phyloP scores from a whole-genome alignment of 768 basidiomycete species.

The Gymnopilus junonius region DNA sequence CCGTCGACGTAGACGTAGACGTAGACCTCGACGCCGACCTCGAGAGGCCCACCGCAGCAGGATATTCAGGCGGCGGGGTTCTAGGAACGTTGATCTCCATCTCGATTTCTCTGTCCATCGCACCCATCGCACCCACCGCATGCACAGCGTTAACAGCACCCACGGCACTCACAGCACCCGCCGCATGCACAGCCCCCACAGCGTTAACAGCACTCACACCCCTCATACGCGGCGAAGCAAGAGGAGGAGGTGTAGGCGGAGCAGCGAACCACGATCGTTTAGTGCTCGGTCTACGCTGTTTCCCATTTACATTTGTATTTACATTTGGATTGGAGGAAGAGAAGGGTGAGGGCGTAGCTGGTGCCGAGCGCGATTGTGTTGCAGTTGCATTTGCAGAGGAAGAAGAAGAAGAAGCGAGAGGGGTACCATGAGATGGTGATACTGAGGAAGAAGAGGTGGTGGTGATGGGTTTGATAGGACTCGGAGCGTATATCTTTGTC shows the following conservation, averaged over 20 bases:
- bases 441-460: neutral
- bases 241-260: conserved; percentile 5
- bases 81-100: neutral
- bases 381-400: too few species aligned
- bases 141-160: too few species aligned
- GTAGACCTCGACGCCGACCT: neutral
- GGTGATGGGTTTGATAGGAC: neutral
- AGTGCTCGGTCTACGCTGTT: neutral
- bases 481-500: neutral
- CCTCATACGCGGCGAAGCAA: neutral
- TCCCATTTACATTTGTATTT: too few species aligned
- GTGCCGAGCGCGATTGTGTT: neutral
- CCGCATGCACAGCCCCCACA: too few species aligned
- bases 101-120: too few species aligned
- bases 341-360: neutral
- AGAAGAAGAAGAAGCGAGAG: neutral
- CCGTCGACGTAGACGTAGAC: too few species aligned
- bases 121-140: too few species aligned
- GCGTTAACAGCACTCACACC: too few species aligned
- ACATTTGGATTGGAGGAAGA: too few species aligned
- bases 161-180: too few species aligned
- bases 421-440: neutral
- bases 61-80: conserved; percentile 12
- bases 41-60: neutral
- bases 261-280: conserved; percentile 10